Evolutionary conservation across 1,284 basidiomycete genomes (phyloP), one percentile per base, ranked within the genome.

Genomic region (Leccinum pachyderme): DNA sequence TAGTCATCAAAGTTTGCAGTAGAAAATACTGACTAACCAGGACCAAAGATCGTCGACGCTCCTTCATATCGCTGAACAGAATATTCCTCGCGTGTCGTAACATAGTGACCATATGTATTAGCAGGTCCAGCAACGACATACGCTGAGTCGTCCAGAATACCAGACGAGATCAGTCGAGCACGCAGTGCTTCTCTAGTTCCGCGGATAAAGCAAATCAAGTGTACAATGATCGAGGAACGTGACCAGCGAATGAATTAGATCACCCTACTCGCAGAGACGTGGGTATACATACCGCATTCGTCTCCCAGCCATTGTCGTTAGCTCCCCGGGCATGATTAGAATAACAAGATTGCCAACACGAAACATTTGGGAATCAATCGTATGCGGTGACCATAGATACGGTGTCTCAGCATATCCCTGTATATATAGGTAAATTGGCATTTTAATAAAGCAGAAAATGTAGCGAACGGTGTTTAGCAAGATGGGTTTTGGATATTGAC

Each of bases 401-500:
- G 90, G 90, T 11, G 65, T 63, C 58, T 82, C 75, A 4, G 87
- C 85, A 63, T 77, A 83, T 41, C 86, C 88, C 86, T 68, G 15
- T n/a, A 49, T n/a, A 24, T 37, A 18, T 32, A 22, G 25, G 25
- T 61, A 25, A 52, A 27, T 12, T 13, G n/a, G 12, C 9, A 22
- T 41, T 1, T 32, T 2, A 25, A 27, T 44, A 11, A 5, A 35
- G 27, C 15, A 7, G 15, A 29, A 25, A 33, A 22, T 7, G 27
- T 3, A 11, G 11, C 61, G 18, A 25, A 66, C 63, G 1, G 83
- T 84, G 65, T 91, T 86, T 29, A 91, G 73, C 24, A 93, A 72
- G 63, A 93, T 87, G 5, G 89, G 87, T 70, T 93, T 93, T n/a
- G 90, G 89, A 61, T 74, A 71, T 53, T 93, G 91, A 69, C 91